Conservation (phyloP, 2,329 filamentous ascomycete species). For the Aureobasidium pullulans region DNA sequence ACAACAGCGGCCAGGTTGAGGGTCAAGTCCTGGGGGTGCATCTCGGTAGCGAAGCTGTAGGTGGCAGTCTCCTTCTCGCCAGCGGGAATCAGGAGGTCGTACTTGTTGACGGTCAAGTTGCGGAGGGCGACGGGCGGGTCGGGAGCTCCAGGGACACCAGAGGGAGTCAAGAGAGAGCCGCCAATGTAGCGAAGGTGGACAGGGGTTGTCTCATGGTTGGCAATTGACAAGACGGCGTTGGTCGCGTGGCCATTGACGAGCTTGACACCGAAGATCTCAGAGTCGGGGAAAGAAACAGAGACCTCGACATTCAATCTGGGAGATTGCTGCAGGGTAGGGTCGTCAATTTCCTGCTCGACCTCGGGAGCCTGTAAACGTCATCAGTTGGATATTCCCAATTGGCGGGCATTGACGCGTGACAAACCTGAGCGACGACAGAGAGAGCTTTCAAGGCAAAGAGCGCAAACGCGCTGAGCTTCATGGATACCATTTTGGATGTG, state of each 20-base stretch:
- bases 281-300: constrained; percentile 52
- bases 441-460: constrained; percentile 63
- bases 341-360: constrained; percentile 55
- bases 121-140: constrained; percentile 56
- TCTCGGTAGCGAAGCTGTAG: constrained; percentile 80
- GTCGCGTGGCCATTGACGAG: constrained; percentile 88
- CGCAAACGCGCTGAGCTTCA: constrained; percentile 65
- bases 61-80: constrained; percentile 70
- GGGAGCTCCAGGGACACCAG: constrained; percentile 43
- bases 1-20: constrained; percentile 72
- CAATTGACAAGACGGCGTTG: constrained; percentile 71
- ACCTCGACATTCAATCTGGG: constrained; percentile 51
- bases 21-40: constrained; percentile 83
- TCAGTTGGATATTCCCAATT: background rate
- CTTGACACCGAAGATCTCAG: constrained; percentile 88
- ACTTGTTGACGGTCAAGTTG: constrained; percentile 75
- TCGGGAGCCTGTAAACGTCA: constrained; percentile 16
- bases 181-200: constrained; percentile 70
- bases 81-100: constrained; percentile 64
- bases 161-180: constrained; percentile 60
- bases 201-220: constrained; percentile 71
- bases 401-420: background rate
- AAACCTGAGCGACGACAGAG: constrained; percentile 36
- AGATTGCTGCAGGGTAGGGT: constrained; percentile 30
- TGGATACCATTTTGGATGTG: constrained; percentile 56